Conservation (phyloP, 805 yeast species). For the Saccharomycopsis selenospora region DNA sequence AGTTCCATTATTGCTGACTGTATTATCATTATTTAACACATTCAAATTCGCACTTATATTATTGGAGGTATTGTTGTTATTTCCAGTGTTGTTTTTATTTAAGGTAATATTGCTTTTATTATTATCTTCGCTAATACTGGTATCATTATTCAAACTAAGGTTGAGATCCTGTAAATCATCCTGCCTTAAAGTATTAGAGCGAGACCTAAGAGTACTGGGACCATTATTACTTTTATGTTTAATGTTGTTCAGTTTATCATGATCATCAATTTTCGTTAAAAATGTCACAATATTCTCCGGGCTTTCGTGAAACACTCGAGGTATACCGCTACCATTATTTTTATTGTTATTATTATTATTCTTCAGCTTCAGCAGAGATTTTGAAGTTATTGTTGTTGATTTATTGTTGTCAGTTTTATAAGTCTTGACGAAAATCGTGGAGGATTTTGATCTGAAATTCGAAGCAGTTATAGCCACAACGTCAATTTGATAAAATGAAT, state of each 20-base stretch:
- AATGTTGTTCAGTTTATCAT: background rate
- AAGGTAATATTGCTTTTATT: background rate
- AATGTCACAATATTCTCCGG: constrained; percentile 17
- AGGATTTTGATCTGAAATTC: constrained; percentile 13
- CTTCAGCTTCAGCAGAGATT: no score
- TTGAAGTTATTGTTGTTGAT: background rate
- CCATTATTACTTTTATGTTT: constrained; percentile 10
- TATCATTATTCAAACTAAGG: no score
- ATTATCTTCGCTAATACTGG: background rate
- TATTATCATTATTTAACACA: background rate
- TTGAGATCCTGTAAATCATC: background rate
- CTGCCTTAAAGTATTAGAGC: constrained; percentile 13
- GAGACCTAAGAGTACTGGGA: constrained; percentile 7
- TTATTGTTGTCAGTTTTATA: constrained; percentile 2
- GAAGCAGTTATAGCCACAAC: constrained; percentile 12
- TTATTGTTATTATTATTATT: background rate
- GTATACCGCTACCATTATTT: background rate
- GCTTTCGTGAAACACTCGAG: constrained; percentile 10
- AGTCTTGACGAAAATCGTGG: constrained; percentile 17
- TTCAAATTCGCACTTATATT: no score
- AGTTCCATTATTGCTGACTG: background rate
- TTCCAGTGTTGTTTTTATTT: background rate
- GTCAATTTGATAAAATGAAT: constrained; percentile 19
- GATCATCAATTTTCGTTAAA: background rate
- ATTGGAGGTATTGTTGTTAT: no score